phyloP scores from a whole-genome alignment of 306 rosid species.

The Cucumis cinereus region DNA sequence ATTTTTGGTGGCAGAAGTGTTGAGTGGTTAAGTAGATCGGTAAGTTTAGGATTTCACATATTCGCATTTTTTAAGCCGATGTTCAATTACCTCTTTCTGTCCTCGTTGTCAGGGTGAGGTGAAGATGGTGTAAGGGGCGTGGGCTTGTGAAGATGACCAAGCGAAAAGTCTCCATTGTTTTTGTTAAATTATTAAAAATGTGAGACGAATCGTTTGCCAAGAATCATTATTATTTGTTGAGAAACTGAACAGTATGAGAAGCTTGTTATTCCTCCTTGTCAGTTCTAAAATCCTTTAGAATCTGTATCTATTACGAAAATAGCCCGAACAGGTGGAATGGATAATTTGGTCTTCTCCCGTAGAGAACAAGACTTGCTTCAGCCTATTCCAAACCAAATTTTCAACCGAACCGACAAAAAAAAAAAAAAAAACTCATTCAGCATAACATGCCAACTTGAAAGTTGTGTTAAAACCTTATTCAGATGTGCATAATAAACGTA shows the following conservation, averaged over 20 bases:
- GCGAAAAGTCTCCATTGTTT: background rate
- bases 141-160: background rate
- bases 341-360: slow-evolving; percentile 34
- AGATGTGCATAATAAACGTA: background rate
- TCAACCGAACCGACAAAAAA: slow-evolving; percentile 39
- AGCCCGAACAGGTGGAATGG: slow-evolving; percentile 41
- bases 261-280: background rate
- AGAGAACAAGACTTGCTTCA: slow-evolving; percentile 28
- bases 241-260: background rate
- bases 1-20: background rate
- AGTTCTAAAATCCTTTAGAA: background rate
- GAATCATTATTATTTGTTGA: background rate
- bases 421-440: background rate
- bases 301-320: slow-evolving; percentile 21
- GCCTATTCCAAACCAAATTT: slow-evolving; percentile 43
- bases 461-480: background rate
- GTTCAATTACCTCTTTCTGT: background rate
- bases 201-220: background rate
- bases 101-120: background rate
- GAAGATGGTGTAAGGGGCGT: background rate
- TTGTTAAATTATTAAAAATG: background rate
- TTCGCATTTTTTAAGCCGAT: background rate
- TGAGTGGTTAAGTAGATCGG: background rate
- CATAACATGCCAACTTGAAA: background rate
- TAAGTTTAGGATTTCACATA: background rate